Percentiles rank a stretch among this genome's conserved stretches.
Evolutionary conservation across 768 basidiomycete genomes (phyloP).

Genomic region (Grammothele lineata): DNA sequence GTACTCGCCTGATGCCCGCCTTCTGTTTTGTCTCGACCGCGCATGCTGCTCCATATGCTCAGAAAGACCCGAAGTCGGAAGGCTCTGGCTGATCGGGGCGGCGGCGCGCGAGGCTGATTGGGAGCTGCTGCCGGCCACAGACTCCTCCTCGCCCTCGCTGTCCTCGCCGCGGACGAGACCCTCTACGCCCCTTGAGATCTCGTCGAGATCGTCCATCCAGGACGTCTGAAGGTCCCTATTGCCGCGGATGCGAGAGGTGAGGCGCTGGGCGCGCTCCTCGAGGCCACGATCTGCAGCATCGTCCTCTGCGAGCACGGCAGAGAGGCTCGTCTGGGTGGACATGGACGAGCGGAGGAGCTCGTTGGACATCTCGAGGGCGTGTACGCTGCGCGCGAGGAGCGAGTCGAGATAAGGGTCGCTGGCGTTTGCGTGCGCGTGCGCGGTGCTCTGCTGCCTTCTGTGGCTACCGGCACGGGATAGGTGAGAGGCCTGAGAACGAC

Average conservation of each 20-base stretch:
- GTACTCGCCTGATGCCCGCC: constrained; percentile 21
- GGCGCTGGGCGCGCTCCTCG: constrained; percentile 45
- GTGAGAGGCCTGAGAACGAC: constrained; percentile 16
- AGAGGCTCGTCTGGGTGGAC: constrained; percentile 57
- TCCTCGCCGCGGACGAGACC: constrained; percentile 37
- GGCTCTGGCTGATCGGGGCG: constrained; percentile 26
- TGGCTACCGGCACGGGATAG: constrained; percentile 11
- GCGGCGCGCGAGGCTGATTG: constrained; percentile 1
- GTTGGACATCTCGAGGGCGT: constrained; percentile 85
- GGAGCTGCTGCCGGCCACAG: constrained; percentile 1
- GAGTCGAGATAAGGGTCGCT: constrained; percentile 65
- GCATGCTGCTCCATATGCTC: constrained; percentile 16
- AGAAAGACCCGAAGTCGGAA: constrained; percentile 22
- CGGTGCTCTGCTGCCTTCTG: constrained; percentile 22
- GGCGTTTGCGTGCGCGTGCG: constrained; percentile 22
- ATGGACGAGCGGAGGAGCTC: constrained; percentile 72
- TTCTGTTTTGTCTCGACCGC: constrained; percentile 8
- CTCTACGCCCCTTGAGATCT: constrained; percentile 61
- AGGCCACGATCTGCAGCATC: constrained; percentile 39
- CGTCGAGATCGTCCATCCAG: constrained; percentile 68
- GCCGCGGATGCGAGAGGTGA: constrained; percentile 48
- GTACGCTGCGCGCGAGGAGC: constrained; percentile 76
- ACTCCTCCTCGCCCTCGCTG: constrained; percentile 3
- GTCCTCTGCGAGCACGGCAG: constrained; percentile 46
- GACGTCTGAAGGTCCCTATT: constrained; percentile 41